Evolutionary conservation across 495 filamentous ascomycete genomes (phyloP).

Genomic region (Penicillium taxi): DNA sequence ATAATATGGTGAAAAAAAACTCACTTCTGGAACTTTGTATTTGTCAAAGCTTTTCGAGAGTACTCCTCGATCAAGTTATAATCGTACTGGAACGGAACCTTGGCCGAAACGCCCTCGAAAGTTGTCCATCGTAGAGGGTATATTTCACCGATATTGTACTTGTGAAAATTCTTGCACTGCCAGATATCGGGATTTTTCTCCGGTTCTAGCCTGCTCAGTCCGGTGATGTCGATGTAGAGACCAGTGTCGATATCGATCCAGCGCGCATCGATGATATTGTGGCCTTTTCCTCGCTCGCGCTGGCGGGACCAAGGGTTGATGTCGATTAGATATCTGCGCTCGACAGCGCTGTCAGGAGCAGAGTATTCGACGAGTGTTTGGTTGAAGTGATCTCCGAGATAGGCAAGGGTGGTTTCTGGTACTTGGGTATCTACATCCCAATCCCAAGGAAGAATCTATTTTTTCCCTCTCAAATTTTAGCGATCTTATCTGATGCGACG

Average conservation of each 20-base stretch:
- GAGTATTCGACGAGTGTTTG: constrained; percentile 54
- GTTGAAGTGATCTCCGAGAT: constrained; percentile 58
- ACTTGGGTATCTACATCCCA: constrained; percentile 85
- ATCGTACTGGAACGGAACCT: constrained; percentile 55
- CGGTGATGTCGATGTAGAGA: constrained; percentile 86
- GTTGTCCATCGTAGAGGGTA: constrained; percentile 48
- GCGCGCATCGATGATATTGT: constrained; percentile 77
- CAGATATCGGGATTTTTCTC: constrained; percentile 52
- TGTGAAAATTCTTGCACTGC: constrained; percentile 77
- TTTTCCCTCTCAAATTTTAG: too few species aligned
- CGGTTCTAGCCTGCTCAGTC: constrained; percentile 59
- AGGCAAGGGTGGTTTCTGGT: constrained; percentile 50
- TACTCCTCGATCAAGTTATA: constrained; percentile 56
- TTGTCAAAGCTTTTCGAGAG: constrained; percentile 40
- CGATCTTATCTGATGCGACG: background rate
- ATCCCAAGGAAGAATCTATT: constrained; percentile 78
- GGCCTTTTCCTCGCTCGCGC: constrained; percentile 53
- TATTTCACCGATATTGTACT: constrained; percentile 49
- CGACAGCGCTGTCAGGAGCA: constrained; percentile 19
- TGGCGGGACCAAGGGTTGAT: constrained; percentile 62
- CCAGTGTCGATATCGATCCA: constrained; percentile 75
- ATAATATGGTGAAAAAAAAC: constrained; percentile 10
- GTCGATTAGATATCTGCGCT: constrained; percentile 64
- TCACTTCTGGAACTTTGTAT: constrained; percentile 47
- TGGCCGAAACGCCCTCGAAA: constrained; percentile 53